These are phyloP conservation scores for Trichoderma hamatum DNA, from an alignment of 2,329 filamentous ascomycete genomes.

Conservation along the genomic window DNA sequence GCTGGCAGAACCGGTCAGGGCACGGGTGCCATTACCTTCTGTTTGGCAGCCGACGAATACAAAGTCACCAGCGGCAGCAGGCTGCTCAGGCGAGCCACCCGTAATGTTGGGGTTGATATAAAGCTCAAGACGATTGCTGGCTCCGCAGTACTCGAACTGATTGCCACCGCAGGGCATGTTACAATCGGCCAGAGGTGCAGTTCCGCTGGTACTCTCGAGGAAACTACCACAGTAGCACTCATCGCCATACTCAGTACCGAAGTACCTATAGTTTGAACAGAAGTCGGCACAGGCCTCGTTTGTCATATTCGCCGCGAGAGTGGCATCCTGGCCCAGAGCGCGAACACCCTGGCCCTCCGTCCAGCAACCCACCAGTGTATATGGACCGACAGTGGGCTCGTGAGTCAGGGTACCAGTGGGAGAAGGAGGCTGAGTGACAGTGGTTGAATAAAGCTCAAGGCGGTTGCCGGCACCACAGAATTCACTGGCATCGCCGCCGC, in stretches of 20 bases:
- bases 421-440: constrained; percentile 39
- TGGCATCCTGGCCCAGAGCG: constrained; percentile 39
- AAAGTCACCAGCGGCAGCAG: constrained; percentile 39
- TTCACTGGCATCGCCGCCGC: constrained; percentile 46
- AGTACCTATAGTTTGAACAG: constrained; percentile 45
- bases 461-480: constrained; percentile 49
- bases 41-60: constrained; percentile 43
- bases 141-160: constrained; percentile 41
- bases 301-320: constrained; percentile 38
- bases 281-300: constrained; percentile 40
- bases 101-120: constrained; percentile 38
- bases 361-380: constrained; percentile 47
- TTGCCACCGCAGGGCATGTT: constrained; percentile 42
- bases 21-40: constrained; percentile 41
- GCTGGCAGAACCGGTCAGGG: constrained; percentile 35
- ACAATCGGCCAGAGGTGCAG: constrained; percentile 40
- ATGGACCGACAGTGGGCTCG: constrained; percentile 34
- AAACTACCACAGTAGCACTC: constrained; percentile 47
- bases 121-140: constrained; percentile 39
- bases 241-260: constrained; percentile 45
- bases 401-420: constrained; percentile 35
- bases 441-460: constrained; percentile 50
- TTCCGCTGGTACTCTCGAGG: constrained; percentile 34
- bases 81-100: constrained; percentile 38
- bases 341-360: constrained; percentile 42